These are phyloP conservation scores for Trichosporon asahii DNA, from an alignment of 1,284 basidiomycete genomes.

Conservation along the genomic window DNA sequence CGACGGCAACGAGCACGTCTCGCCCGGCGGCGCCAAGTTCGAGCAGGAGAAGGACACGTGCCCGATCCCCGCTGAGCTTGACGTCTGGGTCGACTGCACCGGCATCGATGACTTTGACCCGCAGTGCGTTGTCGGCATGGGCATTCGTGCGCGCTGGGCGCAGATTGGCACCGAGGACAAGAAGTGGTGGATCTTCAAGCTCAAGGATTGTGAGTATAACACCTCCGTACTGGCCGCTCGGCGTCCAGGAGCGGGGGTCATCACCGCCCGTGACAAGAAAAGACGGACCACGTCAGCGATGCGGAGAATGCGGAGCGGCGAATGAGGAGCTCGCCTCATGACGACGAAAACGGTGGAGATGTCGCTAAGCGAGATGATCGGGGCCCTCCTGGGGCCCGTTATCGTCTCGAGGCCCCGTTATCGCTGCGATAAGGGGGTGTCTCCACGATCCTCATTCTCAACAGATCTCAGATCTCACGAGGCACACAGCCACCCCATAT, in stretches of 20 bases:
- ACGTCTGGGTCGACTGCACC: constrained; percentile 30
- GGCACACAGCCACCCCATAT: background rate
- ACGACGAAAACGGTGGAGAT: background rate
- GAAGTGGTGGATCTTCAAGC: constrained; percentile 42
- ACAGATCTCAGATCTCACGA: background rate
- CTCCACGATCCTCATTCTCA: background rate
- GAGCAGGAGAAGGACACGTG: constrained; percentile 31
- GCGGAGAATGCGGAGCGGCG: background rate
- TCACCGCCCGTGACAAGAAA: no score
- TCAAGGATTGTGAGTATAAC: constrained; percentile 40
- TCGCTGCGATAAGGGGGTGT: background rate
- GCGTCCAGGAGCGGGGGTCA: no score
- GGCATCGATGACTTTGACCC: constrained; percentile 9
- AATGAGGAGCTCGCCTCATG: background rate
- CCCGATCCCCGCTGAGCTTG: constrained; percentile 27
- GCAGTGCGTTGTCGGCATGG: constrained; percentile 32
- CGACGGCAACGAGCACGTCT: constrained; percentile 1
- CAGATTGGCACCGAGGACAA: constrained; percentile 28
- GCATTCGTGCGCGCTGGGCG: constrained; percentile 42
- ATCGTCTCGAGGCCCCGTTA: background rate
- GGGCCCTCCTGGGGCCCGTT: background rate
- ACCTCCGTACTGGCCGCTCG: no score
- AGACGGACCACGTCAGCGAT: no score
- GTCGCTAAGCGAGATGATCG: background rate
- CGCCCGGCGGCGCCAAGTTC: constrained; percentile 10